Percentiles rank a stretch among this genome's conserved stretches.
Conservation (phyloP, 2,329 filamentous ascomycete genomes). For the Aspergillus texensis region DNA sequence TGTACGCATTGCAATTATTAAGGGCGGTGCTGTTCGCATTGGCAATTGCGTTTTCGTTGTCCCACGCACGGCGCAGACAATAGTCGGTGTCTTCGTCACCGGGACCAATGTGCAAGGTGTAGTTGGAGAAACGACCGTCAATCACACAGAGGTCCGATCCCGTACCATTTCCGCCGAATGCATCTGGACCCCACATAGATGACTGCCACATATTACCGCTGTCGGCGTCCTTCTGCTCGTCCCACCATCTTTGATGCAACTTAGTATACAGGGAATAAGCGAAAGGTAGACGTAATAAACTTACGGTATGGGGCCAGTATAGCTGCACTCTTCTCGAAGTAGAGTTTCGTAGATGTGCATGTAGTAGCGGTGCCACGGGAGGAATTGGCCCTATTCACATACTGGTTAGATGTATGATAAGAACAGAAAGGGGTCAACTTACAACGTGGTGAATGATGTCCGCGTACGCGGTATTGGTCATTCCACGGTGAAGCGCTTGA, state of each 20-base stretch:
- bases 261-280: background rate
- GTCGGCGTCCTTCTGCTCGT: conserved; percentile 12
- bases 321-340: background rate
- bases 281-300: background rate
- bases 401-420: background rate
- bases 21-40: background rate
- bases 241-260: background rate
- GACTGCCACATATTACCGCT: conserved; percentile 13
- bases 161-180: conserved; percentile 12
- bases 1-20: conserved; percentile 7
- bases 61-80: conserved; percentile 13
- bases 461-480: conserved; percentile 12
- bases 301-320: background rate
- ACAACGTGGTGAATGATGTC: conserved; percentile 14
- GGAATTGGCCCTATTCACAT: background rate
- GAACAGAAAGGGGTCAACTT: background rate
- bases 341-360: background rate
- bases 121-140: conserved; percentile 12
- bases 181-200: conserved; percentile 10
- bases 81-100: conserved; percentile 12
- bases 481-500: conserved; percentile 14
- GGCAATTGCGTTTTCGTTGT: background rate
- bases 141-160: conserved; percentile 9
- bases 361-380: background rate
- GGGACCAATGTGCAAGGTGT: conserved; percentile 13